Conservation (phyloP, 129 eudicot species). For the Lactuca saligna region DNA sequence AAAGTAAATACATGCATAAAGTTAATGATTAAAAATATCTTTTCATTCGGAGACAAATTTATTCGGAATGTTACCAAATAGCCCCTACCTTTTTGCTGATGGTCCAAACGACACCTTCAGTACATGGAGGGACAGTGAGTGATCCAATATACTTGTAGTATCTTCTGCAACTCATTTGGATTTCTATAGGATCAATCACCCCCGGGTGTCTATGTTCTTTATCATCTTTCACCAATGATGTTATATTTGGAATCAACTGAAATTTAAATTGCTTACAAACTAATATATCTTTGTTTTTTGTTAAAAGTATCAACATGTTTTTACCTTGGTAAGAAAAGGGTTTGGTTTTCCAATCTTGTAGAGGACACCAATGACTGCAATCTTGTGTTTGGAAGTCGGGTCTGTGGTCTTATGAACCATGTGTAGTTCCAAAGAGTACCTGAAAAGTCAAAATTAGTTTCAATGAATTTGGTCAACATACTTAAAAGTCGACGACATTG, state of each 20-base stretch:
- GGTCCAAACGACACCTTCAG: constrained; percentile 56
- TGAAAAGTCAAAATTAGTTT: constrained; percentile 8
- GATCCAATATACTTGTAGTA: constrained; percentile 64
- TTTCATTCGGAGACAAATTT: too few species aligned
- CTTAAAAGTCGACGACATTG: not conserved
- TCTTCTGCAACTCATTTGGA: constrained; percentile 34
- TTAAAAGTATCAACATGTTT: not conserved
- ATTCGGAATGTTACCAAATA: too few species aligned
- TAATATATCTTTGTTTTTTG: too few species aligned
- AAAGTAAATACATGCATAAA: not conserved
- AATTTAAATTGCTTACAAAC: not conserved
- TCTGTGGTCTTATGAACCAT: constrained; percentile 58
- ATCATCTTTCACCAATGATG: constrained; percentile 33
- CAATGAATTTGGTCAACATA: not conserved
- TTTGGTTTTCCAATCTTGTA: constrained; percentile 59
- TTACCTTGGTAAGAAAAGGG: constrained; percentile 60
- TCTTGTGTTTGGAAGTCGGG: constrained; percentile 30
- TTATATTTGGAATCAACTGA: constrained; percentile 34
- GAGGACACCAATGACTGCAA: constrained; percentile 55
- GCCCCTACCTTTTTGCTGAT: constrained; percentile 36
- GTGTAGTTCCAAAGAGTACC: constrained; percentile 63
- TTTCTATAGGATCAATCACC: constrained; percentile 41
- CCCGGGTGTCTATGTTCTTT: constrained; percentile 30
- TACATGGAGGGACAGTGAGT: constrained; percentile 57
- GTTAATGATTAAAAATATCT: too few species aligned